These are phyloP conservation scores for Penicillium paradoxum DNA, from an alignment of 495 filamentous ascomycete species.

Conservation along the genomic window DNA sequence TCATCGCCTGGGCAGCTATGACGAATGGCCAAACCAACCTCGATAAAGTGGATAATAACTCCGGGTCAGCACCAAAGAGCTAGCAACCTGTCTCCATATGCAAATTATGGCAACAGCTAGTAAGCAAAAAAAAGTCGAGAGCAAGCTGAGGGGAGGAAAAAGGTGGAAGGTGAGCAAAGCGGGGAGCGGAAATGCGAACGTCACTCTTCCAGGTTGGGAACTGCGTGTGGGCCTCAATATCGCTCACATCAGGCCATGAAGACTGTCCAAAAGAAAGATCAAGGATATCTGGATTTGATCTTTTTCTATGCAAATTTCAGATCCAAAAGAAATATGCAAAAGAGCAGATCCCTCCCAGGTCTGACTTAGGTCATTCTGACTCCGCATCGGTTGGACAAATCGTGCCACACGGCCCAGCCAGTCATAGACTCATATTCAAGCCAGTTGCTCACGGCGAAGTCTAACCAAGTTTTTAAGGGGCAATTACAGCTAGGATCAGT, in stretches of 20 bases:
- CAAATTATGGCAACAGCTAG: not conserved
- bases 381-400: not conserved
- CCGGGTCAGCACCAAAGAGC: not conserved
- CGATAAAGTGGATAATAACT: not conserved
- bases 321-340: not conserved
- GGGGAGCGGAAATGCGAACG: not conserved
- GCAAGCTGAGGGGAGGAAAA: not conserved
- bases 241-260: not conserved
- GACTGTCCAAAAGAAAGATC: not conserved
- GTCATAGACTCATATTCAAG: too few species aligned
- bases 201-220: not conserved
- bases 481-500: too few species aligned
- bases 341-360: not conserved
- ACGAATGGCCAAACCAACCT: conserved; percentile 2
- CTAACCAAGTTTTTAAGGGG: too few species aligned
- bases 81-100: not conserved
- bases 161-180: not conserved
- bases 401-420: too few species aligned
- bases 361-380: not conserved
- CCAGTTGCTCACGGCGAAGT: too few species aligned
- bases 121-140: not conserved
- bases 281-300: not conserved
- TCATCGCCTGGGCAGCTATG: not conserved
- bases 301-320: not conserved
- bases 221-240: not conserved